A percentile compares a stretch with the other conserved stretches of the same genome.
These are phyloP conservation scores for Peronospora belbahrii DNA, from an alignment of 352 stramenopile genomes.

Conservation along the genomic window DNA sequence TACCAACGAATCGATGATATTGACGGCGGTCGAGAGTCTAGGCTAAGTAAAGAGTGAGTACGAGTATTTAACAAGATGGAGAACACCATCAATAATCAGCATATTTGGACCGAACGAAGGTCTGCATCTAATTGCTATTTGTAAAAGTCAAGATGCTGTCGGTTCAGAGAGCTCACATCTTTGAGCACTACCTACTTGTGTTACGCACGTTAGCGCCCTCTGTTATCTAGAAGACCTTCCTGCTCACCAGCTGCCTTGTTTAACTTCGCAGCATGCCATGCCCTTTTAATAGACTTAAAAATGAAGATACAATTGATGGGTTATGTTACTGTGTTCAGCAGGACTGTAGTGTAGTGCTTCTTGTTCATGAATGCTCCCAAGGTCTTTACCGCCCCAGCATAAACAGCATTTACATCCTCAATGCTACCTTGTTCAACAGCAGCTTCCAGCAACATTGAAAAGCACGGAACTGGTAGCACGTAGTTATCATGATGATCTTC, in stretches of 20 bases:
- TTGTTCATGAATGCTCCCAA: slow-evolving; percentile 15
- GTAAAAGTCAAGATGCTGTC: too few species aligned
- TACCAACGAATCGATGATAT: slow-evolving; percentile 10
- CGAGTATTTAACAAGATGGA: slow-evolving; percentile 17
- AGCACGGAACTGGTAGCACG: slow-evolving; percentile 31
- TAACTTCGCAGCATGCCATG: slow-evolving; percentile 16
- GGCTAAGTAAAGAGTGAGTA: slow-evolving; percentile 11
- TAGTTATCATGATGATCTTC: slow-evolving; percentile 27
- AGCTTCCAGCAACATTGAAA: slow-evolving; percentile 32
- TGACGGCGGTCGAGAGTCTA: slow-evolving; percentile 22
- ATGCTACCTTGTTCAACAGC: slow-evolving; percentile 22
- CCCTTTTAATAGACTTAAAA: too few species aligned
- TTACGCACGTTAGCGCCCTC: neutral
- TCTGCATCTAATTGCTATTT: neutral
- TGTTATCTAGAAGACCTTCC: neutral
- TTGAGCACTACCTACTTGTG: too few species aligned
- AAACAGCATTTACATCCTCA: slow-evolving; percentile 32
- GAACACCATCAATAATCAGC: neutral
- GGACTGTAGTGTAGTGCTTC: slow-evolving; percentile 9
- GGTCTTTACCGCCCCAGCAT: slow-evolving; percentile 29
- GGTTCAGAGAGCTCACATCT: too few species aligned
- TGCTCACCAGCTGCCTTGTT: slow-evolving; percentile 2
- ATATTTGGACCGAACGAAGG: slow-evolving; percentile 16
- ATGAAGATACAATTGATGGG: too few species aligned
- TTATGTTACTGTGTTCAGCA: slow-evolving; percentile 13